phyloP scores from a whole-genome alignment of 2,329 filamentous ascomycete species.

The Botrytis squamosa region DNA sequence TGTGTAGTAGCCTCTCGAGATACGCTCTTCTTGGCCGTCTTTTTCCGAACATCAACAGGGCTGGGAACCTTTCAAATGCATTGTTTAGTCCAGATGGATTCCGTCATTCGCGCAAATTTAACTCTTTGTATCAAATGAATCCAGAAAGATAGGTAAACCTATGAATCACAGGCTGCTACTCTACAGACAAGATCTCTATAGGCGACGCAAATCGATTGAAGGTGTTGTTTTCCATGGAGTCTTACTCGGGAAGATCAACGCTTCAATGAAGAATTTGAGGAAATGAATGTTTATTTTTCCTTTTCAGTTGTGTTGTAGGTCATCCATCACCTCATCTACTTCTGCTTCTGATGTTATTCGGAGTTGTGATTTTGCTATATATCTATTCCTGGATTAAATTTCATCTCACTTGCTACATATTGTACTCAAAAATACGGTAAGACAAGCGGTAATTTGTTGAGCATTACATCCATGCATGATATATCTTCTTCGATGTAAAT shows the following conservation, averaged over 20 bases:
- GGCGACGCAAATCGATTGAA: background rate
- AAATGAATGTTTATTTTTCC: background rate
- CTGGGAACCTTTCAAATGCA: background rate
- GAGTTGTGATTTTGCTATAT: background rate
- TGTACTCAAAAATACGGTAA: background rate
- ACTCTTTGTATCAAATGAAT: background rate
- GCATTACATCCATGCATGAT: background rate
- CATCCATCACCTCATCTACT: background rate
- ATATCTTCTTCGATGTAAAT: background rate
- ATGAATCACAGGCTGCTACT: background rate
- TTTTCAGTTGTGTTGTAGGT: background rate
- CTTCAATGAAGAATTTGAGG: background rate
- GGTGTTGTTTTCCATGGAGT: background rate
- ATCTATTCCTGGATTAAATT: background rate
- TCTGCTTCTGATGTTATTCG: background rate
- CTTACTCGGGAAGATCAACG: background rate
- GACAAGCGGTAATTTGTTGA: background rate
- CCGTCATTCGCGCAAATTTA: background rate
- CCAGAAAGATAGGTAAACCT: background rate
- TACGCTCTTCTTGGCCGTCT: background rate
- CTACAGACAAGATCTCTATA: background rate
- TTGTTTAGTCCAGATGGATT: background rate
- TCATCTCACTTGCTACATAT: background rate
- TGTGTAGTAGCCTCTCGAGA: background rate
- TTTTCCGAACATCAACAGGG: background rate